A percentile compares a stretch with the other conserved stretches of the same genome.
phyloP scores from a whole-genome alignment of 805 yeast species.

The Candida vaughaniae region DNA sequence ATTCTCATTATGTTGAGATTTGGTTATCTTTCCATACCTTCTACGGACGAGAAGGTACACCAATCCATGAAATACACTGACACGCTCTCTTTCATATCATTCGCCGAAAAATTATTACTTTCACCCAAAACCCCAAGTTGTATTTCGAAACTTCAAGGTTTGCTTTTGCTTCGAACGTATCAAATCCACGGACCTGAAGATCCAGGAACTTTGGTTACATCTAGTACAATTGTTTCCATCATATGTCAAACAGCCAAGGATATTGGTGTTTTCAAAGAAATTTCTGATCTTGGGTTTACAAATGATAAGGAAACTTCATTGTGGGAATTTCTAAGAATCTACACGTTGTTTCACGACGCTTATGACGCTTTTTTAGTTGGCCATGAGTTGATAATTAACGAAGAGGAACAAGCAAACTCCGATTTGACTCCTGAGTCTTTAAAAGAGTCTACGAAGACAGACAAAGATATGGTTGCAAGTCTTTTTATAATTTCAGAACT shows the following conservation, averaged over 20 bases:
- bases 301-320: background rate
- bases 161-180: background rate
- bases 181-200: background rate
- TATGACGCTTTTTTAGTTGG: background rate
- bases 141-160: background rate
- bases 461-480: too few relatives aligned
- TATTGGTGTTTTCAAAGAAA: background rate
- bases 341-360: background rate
- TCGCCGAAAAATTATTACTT: too few relatives aligned
- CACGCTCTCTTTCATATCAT: too few relatives aligned
- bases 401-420: too few relatives aligned
- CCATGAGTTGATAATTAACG: background rate
- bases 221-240: background rate
- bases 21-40: too few relatives aligned
- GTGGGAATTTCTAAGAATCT: background rate
- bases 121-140: too few relatives aligned
- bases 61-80: too few relatives aligned
- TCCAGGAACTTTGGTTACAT: background rate
- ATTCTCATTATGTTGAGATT: too few relatives aligned
- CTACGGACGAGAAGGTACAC: too few relatives aligned
- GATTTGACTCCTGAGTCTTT: too few relatives aligned
- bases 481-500: too few relatives aligned
- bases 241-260: background rate
- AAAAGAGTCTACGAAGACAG: too few relatives aligned
- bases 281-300: background rate